phyloP scores from a whole-genome alignment of 2,329 filamentous ascomycete genomes.

The Fusarium verticillioides region DNA sequence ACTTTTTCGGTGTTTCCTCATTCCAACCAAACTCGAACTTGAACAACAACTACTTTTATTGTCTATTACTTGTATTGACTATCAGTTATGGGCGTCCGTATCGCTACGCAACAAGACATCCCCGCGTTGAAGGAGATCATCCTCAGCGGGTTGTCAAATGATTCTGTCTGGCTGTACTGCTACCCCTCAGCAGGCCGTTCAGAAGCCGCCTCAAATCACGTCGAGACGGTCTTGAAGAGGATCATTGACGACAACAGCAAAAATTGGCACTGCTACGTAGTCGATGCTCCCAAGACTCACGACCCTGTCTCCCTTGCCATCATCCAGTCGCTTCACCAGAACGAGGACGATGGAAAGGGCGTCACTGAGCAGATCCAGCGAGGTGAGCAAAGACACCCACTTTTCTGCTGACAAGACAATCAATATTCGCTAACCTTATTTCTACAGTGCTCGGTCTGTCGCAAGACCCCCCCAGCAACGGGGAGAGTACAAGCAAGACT shows the following conservation, averaged over 20 bases:
- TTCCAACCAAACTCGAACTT: background rate
- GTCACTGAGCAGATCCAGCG: constrained; percentile 23
- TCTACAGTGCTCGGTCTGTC: constrained; percentile 12
- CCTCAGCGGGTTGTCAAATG: constrained; percentile 27
- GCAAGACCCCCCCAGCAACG: background rate
- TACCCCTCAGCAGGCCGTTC: constrained; percentile 14
- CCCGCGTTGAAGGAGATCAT: constrained; percentile 31
- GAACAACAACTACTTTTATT: background rate
- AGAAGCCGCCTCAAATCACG: constrained; percentile 13
- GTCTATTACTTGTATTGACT: background rate
- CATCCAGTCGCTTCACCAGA: constrained; percentile 23
- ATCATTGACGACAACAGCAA: constrained; percentile 20
- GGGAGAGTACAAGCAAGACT: constrained; percentile 15
- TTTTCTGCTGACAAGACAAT: too few species aligned
- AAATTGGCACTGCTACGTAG: constrained; percentile 29
- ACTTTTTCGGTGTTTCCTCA: background rate
- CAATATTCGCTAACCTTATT: background rate
- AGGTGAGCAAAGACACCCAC: constrained; percentile 14
- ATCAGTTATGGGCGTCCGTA: constrained; percentile 26
- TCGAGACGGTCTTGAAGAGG: constrained; percentile 19
- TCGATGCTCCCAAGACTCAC: constrained; percentile 30
- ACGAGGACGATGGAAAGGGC: constrained; percentile 16
- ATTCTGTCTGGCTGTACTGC: constrained; percentile 32
- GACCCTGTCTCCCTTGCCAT: constrained; percentile 26
- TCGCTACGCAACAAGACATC: constrained; percentile 27